A percentile compares a stretch with the other conserved stretches of the same genome.
phyloP scores from a whole-genome alignment of 148 eudicot species.

The Vaccinium corymbosum region DNA sequence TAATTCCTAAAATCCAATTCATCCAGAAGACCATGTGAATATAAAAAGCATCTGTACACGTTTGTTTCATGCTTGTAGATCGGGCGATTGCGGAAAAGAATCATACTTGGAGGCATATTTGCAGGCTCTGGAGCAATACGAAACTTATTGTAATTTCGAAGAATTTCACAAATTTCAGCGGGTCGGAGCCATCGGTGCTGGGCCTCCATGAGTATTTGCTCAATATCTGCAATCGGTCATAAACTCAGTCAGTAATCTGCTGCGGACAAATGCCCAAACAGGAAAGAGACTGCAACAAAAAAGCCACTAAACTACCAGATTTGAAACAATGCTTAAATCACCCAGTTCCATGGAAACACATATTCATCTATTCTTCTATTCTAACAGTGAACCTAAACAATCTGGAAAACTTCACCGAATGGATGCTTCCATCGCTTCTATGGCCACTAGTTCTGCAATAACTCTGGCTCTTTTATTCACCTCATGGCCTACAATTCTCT shows the following conservation, averaged over 20 bases:
- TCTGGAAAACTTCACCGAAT: neutral
- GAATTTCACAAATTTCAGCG: constrained; percentile 78
- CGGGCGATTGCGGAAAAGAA: neutral
- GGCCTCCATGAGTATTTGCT: constrained; percentile 63
- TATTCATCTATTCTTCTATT: neutral
- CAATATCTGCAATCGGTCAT: constrained; percentile 50
- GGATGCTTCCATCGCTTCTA: neutral
- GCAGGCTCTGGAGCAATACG: constrained; percentile 66
- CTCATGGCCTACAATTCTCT: neutral
- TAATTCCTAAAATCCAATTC: neutral
- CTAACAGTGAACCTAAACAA: neutral
- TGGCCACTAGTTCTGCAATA: neutral
- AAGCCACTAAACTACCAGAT: neutral
- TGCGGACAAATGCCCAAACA: neutral
- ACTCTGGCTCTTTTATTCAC: neutral
- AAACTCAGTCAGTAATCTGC: constrained; percentile 13
- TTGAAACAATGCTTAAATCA: neutral
- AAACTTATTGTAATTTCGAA: constrained; percentile 51
- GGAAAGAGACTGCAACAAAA: neutral
- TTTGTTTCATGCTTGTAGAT: neutral
- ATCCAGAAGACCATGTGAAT: neutral
- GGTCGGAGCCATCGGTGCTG: constrained; percentile 85
- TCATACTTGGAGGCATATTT: constrained; percentile 62
- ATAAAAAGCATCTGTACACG: neutral
- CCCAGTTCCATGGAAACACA: neutral